Base-by-base conservation (phyloP, 192 early-diverging fungal genomes). In the Paraglomus brasilianum region DNA sequence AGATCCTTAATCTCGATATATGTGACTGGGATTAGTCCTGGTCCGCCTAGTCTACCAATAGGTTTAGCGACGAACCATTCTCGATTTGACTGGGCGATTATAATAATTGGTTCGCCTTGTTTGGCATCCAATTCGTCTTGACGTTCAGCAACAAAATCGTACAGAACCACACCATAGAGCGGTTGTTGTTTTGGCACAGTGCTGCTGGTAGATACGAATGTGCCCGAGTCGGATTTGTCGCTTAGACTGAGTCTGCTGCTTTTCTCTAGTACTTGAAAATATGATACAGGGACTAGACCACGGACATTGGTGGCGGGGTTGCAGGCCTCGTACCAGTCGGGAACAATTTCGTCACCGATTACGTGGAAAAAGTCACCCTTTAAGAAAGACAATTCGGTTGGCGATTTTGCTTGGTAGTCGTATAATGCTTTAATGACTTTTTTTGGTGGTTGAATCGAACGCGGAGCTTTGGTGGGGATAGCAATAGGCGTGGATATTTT, bases 41-140 rank as follows among this genome's bases (percentile, higher is more conserved):
- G 86, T 1, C 82, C 84, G 24, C 84, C 84, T 11, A 85, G 76
- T 40, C 86, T 77, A 41, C 77, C 77, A 42, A 86, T 84, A 30
- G 86, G 87, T 75, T 88, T 89, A 38, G 86, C 91, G 36, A 92
- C 88, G 72, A 88, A 84, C 91, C 91, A 92, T 75, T 92, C 91
- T 10, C 80, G 80, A 53, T 88, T 90, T 47, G 87, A 89, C 62
- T 92, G 87, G 17, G 91, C 91, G 75, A 92, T 88, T 52, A 92
- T 82, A 15, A 91, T 79, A 64, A 92, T 84, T 19, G 86, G 82
- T 66, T 92, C 91, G 41, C 85, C 89, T 40, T 83, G 80, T 72
- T 82, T 81, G 42, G 89, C 85, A 14, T 89, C 80, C 36, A 91
- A 73, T 78, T 92, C 91, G 62, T 92, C 90, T 24, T 77, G 78